Base-by-base conservation (phyloP, 495 filamentous ascomycete genomes). In the Penicillium ochrochloron region DNA sequence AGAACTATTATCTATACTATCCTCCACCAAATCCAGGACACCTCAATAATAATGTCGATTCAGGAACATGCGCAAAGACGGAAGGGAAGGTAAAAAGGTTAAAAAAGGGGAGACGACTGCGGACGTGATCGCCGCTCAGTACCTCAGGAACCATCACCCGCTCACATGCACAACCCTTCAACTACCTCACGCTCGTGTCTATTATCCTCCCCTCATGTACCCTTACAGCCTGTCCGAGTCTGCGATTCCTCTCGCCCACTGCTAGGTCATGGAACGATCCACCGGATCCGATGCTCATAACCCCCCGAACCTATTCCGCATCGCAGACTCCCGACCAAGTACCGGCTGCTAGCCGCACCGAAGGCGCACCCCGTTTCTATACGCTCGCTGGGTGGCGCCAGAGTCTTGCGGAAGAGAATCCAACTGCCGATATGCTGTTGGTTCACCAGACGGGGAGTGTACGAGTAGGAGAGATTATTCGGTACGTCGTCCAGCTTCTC, bases 381-480 rank as follows among this genome's bases (percentile, higher is more conserved):
- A 70, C 79, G 29, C 68, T 78, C 48, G 57, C 71, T n/a, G 82
- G 82, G 60, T 84, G 82, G 82, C 70, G 65, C 27, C 62, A 74
- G 35, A 64, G 65, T 48, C 63, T 62, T 19, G 53, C 66, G 21
- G 65, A 72, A 61, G 48, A 63, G 25, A 34, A 44, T 23, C 65
- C 64, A 42, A 63, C 67, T 27, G 60, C 71, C 62, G 75, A 81
- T 53, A 99, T 98, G 95, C 83, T 97, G 33, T 86, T 99, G 75
- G 79, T 96, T 57, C 89, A 97, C 76, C 94, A 97, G 75, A 80
- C 86, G 44, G 94, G 94, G 66, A 92, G 85, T 76, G 90, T 97
- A 66, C 95, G 92, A 68, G 90, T 98, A 62, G 96, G 95, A 61
- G 92, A 98, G 76, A 88, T 98, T 37, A 86, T 96, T 54, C 89